Evolutionary conservation across 805 yeast genomes (phyloP), one percentile per base, ranked within the genome.

Genomic region (Starmerella kuoi): DNA sequence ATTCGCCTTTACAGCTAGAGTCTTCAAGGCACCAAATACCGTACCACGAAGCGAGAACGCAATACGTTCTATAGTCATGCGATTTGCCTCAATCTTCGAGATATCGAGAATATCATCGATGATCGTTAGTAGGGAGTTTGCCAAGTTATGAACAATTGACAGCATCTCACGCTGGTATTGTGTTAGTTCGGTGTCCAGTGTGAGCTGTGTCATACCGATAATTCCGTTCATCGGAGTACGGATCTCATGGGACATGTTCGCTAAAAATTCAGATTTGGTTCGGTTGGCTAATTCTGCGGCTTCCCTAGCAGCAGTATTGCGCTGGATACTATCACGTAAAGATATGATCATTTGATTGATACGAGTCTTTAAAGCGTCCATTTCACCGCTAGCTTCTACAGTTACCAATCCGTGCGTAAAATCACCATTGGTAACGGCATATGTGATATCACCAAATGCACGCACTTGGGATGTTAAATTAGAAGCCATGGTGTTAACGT

Each of bases 221-320:
- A 84, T 84, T 66, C 95, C 95, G 61, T 84, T 84, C 75, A 84
- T 79, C 18, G 95, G 95, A 2, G 95, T 84, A 60, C 95, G 69
- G 55, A 84, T 79, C 60, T 84, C 95, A 61, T 77, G 84, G 5
- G 88, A 80, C 72, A 81, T 84, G 56, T 84, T 84, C 36, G 94
- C 94, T 63, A 84, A 69, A 59, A 84, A 84, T 61, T 84, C 95
- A 8, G 94, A 83, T 61, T 84, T 84, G 3, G 94, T 85, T 52
- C 82, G 71, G 60, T 84, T 84, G 4, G 94, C 94, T 53, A 83
- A 67, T 57, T 84, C 95, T 30, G 95, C 95, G 28, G 94, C 94
- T 62, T 84, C 94, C 63, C 95, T 76, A 1, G 94, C 94, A 9
- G 88, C 91, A 0, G 95, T 83, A 57, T 84, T 84, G 59, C 94